phyloP scores from a whole-genome alignment of 2,329 filamentous ascomycete genomes.

The Neonectria faginata region DNA sequence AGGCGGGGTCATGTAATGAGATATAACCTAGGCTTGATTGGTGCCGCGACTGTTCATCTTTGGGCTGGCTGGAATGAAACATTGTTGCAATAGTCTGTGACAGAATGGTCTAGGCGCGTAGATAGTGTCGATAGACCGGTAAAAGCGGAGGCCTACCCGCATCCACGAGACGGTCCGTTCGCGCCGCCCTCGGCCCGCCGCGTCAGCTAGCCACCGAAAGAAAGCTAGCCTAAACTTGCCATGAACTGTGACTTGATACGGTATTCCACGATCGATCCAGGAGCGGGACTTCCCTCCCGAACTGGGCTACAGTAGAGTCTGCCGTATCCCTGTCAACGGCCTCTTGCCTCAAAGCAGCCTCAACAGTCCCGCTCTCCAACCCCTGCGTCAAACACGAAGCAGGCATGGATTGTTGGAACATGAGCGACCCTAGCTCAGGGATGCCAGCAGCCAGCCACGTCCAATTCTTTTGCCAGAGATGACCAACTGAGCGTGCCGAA shows the following conservation, averaged over 20 bases:
- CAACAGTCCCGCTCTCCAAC: not conserved
- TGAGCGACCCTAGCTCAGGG: not conserved
- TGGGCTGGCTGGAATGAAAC: not conserved
- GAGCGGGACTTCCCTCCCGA: too few species aligned
- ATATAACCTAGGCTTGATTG: not conserved
- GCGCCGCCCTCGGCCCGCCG: too few species aligned
- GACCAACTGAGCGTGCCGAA: not conserved
- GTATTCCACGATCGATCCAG: too few species aligned
- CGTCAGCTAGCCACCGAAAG: not conserved
- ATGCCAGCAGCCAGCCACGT: not conserved
- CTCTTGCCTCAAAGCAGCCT: not conserved
- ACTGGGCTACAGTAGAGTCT: too few species aligned
- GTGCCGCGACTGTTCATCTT: not conserved
- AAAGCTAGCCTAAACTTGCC: not conserved
- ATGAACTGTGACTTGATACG: not conserved
- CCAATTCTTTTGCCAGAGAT: not conserved
- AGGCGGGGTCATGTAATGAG: not conserved
- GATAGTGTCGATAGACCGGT: not conserved
- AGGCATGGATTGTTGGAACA: not conserved
- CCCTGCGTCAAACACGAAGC: not conserved
- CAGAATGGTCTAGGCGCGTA: not conserved
- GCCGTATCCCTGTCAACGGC: too few species aligned
- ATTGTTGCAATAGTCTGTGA: not conserved
- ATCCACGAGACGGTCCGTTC: too few species aligned
- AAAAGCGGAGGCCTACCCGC: not conserved